Evolutionary conservation across 1,284 basidiomycete species (phyloP), one percentile per base, ranked within the genome.

Genomic region (Moesziomyces aphidis): DNA sequence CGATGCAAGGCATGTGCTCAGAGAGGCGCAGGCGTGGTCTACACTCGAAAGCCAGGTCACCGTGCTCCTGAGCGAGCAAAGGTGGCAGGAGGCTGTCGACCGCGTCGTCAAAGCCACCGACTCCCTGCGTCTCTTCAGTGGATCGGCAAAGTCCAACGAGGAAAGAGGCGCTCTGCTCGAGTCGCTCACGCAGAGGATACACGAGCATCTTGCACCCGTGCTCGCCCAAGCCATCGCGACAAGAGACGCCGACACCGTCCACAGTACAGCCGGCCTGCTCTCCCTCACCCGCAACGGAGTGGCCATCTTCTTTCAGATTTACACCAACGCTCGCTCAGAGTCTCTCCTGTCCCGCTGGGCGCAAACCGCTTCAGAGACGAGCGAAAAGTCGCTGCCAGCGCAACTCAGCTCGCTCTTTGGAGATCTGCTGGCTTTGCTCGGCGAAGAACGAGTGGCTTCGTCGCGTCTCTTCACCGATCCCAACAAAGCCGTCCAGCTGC

Each of bases 21-120:
- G 77, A 23, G 65, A 77, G 39, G 76, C 76, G 2, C 76, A 79
- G 53, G 63, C 72, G 4, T 79, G 77, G 77, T 73, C 64, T 7
- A 77, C 76, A 11, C 63, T 79, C 43, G 68, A 77, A 10, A 24
- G 59, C 8, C 67, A 79, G 24, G 60, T 79, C 28, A 51, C 46
- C 21, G 36, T 68, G 45, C 61, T 66, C 5, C 28, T 77, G 5
- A 22, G 26, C 15, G 69, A 76, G 28, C 19, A 50, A 6, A 64
- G 75, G 17, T 73, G 52, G 55, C 46, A 65, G 49, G 59, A 71
- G 13, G 77, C 77, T 3, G 71, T 65, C 8, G 56, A 61, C 1
- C 56, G 75, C 10, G 50, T 79, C 22, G 62, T 58, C 9, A 68
- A 73, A 23, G 75, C 77, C 8, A 49, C 59, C 10, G 59, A 64